Evolutionary conservation across 1,139 yeast genomes (phyloP).

Genomic region (Debaryomyces singareniensis): DNA sequence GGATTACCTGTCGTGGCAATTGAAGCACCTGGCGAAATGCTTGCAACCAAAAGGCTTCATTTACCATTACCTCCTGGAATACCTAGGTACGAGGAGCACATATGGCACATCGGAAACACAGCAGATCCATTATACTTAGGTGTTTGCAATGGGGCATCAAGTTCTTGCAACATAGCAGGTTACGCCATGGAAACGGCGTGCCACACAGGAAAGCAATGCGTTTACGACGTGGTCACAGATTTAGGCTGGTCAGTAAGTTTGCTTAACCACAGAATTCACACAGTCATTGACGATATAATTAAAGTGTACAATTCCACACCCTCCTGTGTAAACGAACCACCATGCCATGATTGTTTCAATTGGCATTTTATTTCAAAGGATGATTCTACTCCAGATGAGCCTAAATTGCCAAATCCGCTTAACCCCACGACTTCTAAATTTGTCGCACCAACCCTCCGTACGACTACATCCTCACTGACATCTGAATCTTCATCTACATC

Average conservation of each 20-base stretch:
- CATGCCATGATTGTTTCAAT: slow-evolving; percentile 83
- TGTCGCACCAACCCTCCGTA: no score
- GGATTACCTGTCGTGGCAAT: slow-evolving; percentile 87
- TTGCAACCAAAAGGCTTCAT: slow-evolving; percentile 80
- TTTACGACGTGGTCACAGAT: slow-evolving; percentile 85
- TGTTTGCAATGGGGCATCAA: slow-evolving; percentile 90
- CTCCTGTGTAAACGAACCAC: slow-evolving; percentile 64
- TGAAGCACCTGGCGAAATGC: slow-evolving; percentile 89
- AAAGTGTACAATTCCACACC: slow-evolving; percentile 73
- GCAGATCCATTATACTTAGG: slow-evolving; percentile 98
- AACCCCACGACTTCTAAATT: neutral
- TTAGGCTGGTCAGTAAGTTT: slow-evolving; percentile 88
- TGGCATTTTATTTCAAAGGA: slow-evolving; percentile 67
- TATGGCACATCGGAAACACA: slow-evolving; percentile 95
- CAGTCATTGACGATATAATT: slow-evolving; percentile 81
- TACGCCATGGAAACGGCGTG: slow-evolving; percentile 97
- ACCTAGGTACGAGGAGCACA: slow-evolving; percentile 70
- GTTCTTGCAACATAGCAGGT: slow-evolving; percentile 86
- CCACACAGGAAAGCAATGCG: slow-evolving; percentile 84
- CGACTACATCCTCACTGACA: no score
- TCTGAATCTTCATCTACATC: neutral
- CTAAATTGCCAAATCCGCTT: neutral
- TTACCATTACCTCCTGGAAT: slow-evolving; percentile 91
- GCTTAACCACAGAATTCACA: slow-evolving; percentile 83
- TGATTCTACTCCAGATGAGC: neutral